Base-by-base conservation (phyloP, 805 yeast species). In the Myxozyma nipponensis region DNA sequence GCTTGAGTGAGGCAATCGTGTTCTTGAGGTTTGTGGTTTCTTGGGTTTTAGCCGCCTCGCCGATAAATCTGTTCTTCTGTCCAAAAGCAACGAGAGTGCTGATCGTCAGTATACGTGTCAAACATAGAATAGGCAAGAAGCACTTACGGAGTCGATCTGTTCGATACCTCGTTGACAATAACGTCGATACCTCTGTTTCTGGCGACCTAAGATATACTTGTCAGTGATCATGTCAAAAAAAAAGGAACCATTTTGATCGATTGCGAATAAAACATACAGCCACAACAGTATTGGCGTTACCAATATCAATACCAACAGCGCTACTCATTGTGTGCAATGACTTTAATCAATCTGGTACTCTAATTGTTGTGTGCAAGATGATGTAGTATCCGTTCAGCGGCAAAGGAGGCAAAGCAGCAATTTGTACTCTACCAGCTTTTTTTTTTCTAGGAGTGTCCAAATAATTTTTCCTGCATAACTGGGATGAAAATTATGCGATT, bases 111-210 rank as follows among this genome's bases (percentile, higher is more conserved):
- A n/a, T 47, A 34, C 35, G n/a, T 3, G 18, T 21, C n/a, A 30
- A 15, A 6, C 21, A 36, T 26, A 10, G 23, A 23, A n/a, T 24
- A 44, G n/a, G 30, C 17, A 35, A 7, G 32, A 7, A 28, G 32
- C 13, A 72, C 70, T 19, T 81, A 68, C 60, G 99, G 98, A 30
- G 99, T 93, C 61, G 95, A 72, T 73, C 99, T 85, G 84, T 93
- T 93, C 50, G 98, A 90, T 43, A 93, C 98, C 74, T 93, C 99
- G 70, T 93, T 93, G 74, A 93, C 98, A 65, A 93, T 87, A 65
- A 93, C 84, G 72, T 93, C 99, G 68, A 93, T 93, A 68, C 98
- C 98, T 77, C 98, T 84, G 82, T 91, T 93, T 71, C 91, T 85
- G 58, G 98, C 98, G 69, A 95, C 74, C 49, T 74, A 13, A n/a